Conservation (phyloP, 352 stramenopile genomes). For the Globisporangium apiculatum region DNA sequence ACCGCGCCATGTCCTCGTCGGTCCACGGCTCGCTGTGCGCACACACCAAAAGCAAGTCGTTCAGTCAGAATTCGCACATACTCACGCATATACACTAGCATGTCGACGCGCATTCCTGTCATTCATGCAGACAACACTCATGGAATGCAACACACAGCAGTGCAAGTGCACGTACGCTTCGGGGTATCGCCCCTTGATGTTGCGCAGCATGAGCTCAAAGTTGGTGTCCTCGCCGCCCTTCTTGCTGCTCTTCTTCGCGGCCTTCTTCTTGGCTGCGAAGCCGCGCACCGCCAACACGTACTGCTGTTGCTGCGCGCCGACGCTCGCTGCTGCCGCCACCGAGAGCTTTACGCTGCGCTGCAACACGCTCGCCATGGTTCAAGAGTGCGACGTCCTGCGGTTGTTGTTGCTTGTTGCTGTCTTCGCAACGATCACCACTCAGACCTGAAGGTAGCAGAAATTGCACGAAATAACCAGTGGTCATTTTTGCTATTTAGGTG, state of each 20-base stretch:
- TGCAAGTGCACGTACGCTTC: conserved; percentile 37
- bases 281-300: not conserved
- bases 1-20: conserved; percentile 68
- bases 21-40: conserved; percentile 58
- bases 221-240: conserved; percentile 40
- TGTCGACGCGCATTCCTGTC: too few species aligned
- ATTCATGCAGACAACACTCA: too few species aligned
- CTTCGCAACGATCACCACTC: too few species aligned
- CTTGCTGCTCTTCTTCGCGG: conserved; percentile 11
- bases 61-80: not conserved
- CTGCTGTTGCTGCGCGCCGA: conserved; percentile 6
- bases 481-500: too few species aligned
- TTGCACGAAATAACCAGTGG: too few species aligned
- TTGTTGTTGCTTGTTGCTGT: too few species aligned
- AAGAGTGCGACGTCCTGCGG: too few species aligned
- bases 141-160: too few species aligned
- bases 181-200: conserved; percentile 70
- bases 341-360: conserved; percentile 11
- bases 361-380: conserved; percentile 5
- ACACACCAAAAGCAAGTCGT: conserved; percentile 1
- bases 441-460: too few species aligned
- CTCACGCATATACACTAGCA: too few species aligned
- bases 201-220: conserved; percentile 83
- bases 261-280: conserved; percentile 12
- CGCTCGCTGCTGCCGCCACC: not conserved